phyloP scores from a whole-genome alignment of 345 rosid species.

The Eutrema japonicum region DNA sequence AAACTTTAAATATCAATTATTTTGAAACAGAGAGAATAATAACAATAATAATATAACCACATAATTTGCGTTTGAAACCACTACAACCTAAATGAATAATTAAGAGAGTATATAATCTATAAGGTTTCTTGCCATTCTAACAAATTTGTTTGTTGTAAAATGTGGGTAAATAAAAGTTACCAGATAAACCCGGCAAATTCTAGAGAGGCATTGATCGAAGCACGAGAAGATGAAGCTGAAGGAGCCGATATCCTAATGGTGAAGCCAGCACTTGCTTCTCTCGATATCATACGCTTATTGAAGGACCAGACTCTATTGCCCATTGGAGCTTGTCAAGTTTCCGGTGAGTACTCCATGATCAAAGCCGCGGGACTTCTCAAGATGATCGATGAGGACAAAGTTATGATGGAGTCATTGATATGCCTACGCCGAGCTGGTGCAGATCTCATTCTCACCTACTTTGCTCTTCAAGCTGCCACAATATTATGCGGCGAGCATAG shows the following conservation, averaged over 20 bases:
- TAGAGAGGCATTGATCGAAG: conserved; percentile 86
- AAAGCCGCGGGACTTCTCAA: conserved; percentile 84
- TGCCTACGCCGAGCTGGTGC: conserved; percentile 94
- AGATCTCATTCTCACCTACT: conserved; percentile 78
- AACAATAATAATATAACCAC: background rate
- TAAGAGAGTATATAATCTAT: background rate
- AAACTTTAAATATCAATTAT: too few species aligned
- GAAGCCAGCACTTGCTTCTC: conserved; percentile 88
- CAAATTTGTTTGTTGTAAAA: conserved; percentile 35
- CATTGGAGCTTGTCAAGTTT: conserved; percentile 76
- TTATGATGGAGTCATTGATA: conserved; percentile 90
- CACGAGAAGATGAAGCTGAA: conserved; percentile 79
- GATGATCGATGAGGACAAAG: conserved; percentile 91
- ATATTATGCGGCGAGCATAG: conserved; percentile 58
- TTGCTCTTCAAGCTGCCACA: conserved; percentile 89
- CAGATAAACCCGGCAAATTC: conserved; percentile 96
- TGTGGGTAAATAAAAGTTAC: conserved; percentile 53
- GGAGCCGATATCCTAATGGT: conserved; percentile 98
- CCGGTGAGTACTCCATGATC: conserved; percentile 95
- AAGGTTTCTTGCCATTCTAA: background rate
- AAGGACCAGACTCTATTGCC: conserved; percentile 74
- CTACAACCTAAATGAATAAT: background rate
- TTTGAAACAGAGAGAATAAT: too few species aligned
- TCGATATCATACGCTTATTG: conserved; percentile 86
- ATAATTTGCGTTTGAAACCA: conserved; percentile 2